Evolutionary conservation across 371 early-diverging fungal species (phyloP).

Genomic region (Mucor indicus): DNA sequence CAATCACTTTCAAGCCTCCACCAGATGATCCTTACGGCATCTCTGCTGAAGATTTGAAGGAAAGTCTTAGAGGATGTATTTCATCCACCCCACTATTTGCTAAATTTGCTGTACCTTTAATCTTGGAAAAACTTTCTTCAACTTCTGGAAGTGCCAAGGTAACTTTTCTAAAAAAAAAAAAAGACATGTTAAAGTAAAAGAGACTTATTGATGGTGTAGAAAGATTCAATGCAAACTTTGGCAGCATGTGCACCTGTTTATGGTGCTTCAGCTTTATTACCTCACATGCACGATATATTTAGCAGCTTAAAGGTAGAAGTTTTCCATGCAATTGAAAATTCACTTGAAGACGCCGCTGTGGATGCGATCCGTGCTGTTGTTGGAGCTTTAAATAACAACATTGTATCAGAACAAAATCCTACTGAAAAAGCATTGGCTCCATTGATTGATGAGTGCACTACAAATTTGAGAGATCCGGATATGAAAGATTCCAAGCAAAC

Average conservation of each 20-base stretch:
- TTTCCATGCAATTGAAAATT: conserved; percentile 64
- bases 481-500: conserved; percentile 68
- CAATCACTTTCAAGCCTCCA: conserved; percentile 95
- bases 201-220: conserved; percentile 30
- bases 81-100: conserved; percentile 75
- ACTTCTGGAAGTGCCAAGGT: conserved; percentile 88
- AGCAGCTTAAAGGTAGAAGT: conserved; percentile 70
- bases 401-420: conserved; percentile 32
- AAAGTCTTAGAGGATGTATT: conserved; percentile 66
- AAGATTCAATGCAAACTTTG: conserved; percentile 84
- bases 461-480: conserved; percentile 69
- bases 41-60: conserved; percentile 87
- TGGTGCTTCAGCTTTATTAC: conserved; percentile 58
- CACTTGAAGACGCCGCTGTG: conserved; percentile 61
- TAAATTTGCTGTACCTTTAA: conserved; percentile 76
- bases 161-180: background rate
- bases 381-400: conserved; percentile 41
- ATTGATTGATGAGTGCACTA: conserved; percentile 63
- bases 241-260: conserved; percentile 78
- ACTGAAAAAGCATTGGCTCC: conserved; percentile 61
- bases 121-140: conserved; percentile 87
- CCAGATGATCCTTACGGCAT: conserved; percentile 93
- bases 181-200: background rate
- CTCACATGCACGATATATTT: conserved; percentile 67
- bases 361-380: conserved; percentile 60